Evolutionary conservation across 2,329 filamentous ascomycete genomes (phyloP), one percentile per base, ranked within the genome.

Genomic region (Pseudogymnoascus sp.): DNA sequence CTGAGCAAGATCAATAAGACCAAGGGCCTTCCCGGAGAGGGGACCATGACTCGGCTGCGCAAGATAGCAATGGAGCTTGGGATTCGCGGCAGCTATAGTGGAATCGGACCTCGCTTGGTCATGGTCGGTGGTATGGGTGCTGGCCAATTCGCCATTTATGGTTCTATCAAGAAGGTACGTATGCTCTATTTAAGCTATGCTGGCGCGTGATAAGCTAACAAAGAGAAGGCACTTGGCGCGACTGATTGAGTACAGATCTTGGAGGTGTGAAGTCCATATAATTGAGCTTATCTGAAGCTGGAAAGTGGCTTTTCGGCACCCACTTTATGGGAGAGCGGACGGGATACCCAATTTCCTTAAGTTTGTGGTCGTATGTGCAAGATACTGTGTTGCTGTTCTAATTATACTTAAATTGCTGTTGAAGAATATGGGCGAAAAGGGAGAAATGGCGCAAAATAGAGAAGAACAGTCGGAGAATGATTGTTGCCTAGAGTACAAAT

Each of bases 1-100:
- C 87, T 95, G 68, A 89, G 85, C 80, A 93, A 93, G 85, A 94
- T 95, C 83, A 95, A 95, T 88, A 94, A 94, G 89, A 91, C 89
- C 79, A 87, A 91, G 82, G 91, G 89, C 79, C 81, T 86, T 65
- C 90, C 91, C 69, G 91, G 91, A 82, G 90, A 95, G 82, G 86
- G 91, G 73, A 94, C 89, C 72, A 84, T 84, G 74, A 83, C 81
- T 76, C 88, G 91, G 77, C 80, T 95, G 73, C 81, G 93, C 82
- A 94, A 94, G 87, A 95, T 95, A 73, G 89, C 79, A 70, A 88
- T 87, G 79, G 90, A 95, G 80, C 88, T 95, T 72, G 91, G 91
- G 74, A 65, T 95, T 75, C 82, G 82, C 70, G 91, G 91, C 70
- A 89, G 84, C 63, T 95, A 87, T 81, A 80, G 82, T 72, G 91